Conservation (phyloP, 2,329 filamentous ascomycete species). For the Hymenoscyphus occultus region DNA sequence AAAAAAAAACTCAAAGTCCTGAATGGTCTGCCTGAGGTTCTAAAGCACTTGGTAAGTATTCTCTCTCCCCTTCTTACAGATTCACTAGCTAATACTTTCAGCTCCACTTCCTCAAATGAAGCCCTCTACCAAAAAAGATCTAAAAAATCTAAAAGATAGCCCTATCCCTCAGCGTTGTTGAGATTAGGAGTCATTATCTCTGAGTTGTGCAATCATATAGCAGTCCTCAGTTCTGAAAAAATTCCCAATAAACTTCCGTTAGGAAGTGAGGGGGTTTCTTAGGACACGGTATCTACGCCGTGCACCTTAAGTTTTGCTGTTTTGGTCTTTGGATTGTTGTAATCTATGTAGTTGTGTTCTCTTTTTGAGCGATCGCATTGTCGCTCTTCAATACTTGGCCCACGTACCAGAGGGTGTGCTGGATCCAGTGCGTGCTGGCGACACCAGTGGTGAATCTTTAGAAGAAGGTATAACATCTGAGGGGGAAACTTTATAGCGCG, state of each 20-base stretch:
- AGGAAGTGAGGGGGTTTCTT: background rate
- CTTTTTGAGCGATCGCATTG: too few relatives aligned
- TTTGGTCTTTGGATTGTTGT: background rate
- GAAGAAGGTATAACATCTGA: conserved; percentile 43
- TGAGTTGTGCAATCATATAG: background rate
- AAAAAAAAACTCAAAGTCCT: too few relatives aligned
- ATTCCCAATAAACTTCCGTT: background rate
- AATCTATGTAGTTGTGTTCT: too few relatives aligned
- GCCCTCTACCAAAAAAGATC: background rate
- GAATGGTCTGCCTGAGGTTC: too few relatives aligned
- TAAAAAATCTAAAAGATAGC: background rate
- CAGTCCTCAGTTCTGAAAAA: background rate
- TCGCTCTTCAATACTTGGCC: too few relatives aligned
- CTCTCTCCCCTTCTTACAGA: too few relatives aligned
- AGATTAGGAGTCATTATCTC: background rate
- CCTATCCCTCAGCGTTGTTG: background rate
- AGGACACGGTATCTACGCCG: background rate
- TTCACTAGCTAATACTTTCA: too few relatives aligned
- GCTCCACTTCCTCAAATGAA: too few relatives aligned
- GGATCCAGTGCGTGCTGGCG: conserved; percentile 74
- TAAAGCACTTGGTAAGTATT: too few relatives aligned
- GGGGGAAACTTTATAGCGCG: conserved; percentile 37
- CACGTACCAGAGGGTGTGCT: conserved; percentile 53
- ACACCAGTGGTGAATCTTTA: conserved; percentile 54
- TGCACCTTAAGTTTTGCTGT: background rate